Conservation (phyloP, 805 yeast species). For the Wickerhamomyces chaumierensis region DNA sequence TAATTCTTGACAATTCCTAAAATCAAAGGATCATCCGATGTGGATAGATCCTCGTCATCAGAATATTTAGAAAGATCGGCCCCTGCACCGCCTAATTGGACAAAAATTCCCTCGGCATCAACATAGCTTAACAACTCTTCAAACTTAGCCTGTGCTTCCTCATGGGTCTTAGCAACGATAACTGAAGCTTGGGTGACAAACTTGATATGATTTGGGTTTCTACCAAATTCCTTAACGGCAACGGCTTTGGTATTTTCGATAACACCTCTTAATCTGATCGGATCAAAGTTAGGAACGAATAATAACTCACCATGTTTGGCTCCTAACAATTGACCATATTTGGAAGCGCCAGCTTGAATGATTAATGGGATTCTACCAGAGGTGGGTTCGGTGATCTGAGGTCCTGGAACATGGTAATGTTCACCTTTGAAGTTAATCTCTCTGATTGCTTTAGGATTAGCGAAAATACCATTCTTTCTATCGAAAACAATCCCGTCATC, state of each 20-base stretch:
- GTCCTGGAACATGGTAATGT: slow-evolving; percentile 28
- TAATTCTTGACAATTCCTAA: slow-evolving; percentile 22
- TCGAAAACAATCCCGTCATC: slow-evolving; percentile 27
- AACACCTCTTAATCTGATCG: slow-evolving; percentile 20
- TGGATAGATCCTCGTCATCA: slow-evolving; percentile 31
- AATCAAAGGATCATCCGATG: slow-evolving; percentile 24
- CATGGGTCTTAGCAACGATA: slow-evolving; percentile 27
- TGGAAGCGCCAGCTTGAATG: slow-evolving; percentile 35
- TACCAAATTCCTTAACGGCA: slow-evolving; percentile 24
- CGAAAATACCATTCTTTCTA: slow-evolving; percentile 21
- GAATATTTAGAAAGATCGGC: slow-evolving; percentile 31
- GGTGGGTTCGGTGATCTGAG: slow-evolving; percentile 32
- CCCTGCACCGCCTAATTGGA: slow-evolving; percentile 36
- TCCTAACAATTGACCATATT: slow-evolving; percentile 29
- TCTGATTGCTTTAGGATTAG: slow-evolving; percentile 30
- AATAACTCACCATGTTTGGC: slow-evolving; percentile 35
- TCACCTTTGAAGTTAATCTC: slow-evolving; percentile 31
- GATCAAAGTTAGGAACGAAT: slow-evolving; percentile 25
- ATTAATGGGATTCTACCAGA: slow-evolving; percentile 35
- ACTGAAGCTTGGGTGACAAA: slow-evolving; percentile 27
- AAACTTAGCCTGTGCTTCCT: slow-evolving; percentile 28
- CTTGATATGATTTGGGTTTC: slow-evolving; percentile 29
- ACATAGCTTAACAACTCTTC: slow-evolving; percentile 22
- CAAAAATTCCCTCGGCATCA: slow-evolving; percentile 30
- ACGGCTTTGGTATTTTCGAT: slow-evolving; percentile 22